Evolutionary conservation across 75 land plant genomes (phyloP).

Genomic region (Pinus taeda): DNA sequence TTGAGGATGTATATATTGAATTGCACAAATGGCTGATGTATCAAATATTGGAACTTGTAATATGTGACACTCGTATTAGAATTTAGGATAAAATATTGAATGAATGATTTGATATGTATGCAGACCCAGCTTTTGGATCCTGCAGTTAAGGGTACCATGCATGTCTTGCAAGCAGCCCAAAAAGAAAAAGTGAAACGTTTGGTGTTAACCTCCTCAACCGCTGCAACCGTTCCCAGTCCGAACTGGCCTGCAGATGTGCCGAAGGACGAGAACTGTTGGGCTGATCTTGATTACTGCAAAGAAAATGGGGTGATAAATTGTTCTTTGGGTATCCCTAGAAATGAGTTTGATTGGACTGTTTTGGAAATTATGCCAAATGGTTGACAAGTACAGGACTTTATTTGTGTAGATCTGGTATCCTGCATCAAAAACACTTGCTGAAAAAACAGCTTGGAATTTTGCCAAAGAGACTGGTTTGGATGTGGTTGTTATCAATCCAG

Average conservation of each 20-base stretch:
- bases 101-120: neutral
- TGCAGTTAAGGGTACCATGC: slow-evolving; percentile 75
- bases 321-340: neutral
- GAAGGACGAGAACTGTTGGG: slow-evolving; percentile 69
- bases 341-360: neutral
- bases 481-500: slow-evolving; percentile 76
- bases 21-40: too few species aligned
- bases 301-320: slow-evolving; percentile 39
- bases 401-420: slow-evolving; percentile 63
- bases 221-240: slow-evolving; percentile 59
- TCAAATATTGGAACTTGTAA: too few species aligned
- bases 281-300: slow-evolving; percentile 63
- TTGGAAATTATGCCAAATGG: neutral
- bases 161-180: slow-evolving; percentile 71
- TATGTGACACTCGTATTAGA: too few species aligned
- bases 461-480: slow-evolving; percentile 50
- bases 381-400: neutral
- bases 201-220: slow-evolving; percentile 78
- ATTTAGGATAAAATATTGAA: too few species aligned
- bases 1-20: too few species aligned
- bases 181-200: slow-evolving; percentile 54
- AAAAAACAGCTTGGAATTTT: slow-evolving; percentile 74
- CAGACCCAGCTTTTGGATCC: slow-evolving; percentile 66
- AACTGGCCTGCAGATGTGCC: slow-evolving; percentile 54
- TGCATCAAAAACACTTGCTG: slow-evolving; percentile 67